Conservation (phyloP, 805 yeast genomes). For the Wickerhamomyces hampshirensis region DNA sequence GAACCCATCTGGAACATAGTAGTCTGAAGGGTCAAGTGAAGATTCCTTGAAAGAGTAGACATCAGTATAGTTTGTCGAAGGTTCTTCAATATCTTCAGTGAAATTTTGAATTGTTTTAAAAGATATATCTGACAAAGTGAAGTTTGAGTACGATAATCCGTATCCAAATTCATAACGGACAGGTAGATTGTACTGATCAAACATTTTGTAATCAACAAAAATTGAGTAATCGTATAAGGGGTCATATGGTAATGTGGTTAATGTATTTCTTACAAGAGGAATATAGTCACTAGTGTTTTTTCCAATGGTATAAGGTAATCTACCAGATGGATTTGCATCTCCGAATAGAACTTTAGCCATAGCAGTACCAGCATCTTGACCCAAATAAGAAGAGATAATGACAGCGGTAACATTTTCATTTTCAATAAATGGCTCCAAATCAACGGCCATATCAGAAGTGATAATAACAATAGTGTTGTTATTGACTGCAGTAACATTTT, state of each 20-base stretch:
- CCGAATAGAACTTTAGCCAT: slow-evolving; percentile 53
- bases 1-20: slow-evolving; percentile 43
- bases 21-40: slow-evolving; percentile 44
- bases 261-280: slow-evolving; percentile 33
- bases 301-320: slow-evolving; percentile 56
- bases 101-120: slow-evolving; percentile 35
- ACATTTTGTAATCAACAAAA: slow-evolving; percentile 51
- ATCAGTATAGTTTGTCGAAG: slow-evolving; percentile 38
- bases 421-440: slow-evolving; percentile 48
- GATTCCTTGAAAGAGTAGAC: slow-evolving; percentile 33
- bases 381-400: slow-evolving; percentile 47
- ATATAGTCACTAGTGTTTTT: slow-evolving; percentile 39
- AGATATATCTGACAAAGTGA: slow-evolving; percentile 27
- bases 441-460: slow-evolving; percentile 50
- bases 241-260: slow-evolving; percentile 26
- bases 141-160: slow-evolving; percentile 51
- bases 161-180: slow-evolving; percentile 57
- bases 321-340: slow-evolving; percentile 51
- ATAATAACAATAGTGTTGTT: slow-evolving; percentile 51
- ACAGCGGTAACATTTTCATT: slow-evolving; percentile 53
- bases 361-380: slow-evolving; percentile 47
- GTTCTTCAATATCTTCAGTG: slow-evolving; percentile 30
- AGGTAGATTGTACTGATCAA: slow-evolving; percentile 44
- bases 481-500: slow-evolving; percentile 40
- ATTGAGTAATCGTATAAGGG: slow-evolving; percentile 24